Base-by-base conservation (phyloP, 2,329 filamentous ascomycete species). In the Hymenoscyphus occultus region DNA sequence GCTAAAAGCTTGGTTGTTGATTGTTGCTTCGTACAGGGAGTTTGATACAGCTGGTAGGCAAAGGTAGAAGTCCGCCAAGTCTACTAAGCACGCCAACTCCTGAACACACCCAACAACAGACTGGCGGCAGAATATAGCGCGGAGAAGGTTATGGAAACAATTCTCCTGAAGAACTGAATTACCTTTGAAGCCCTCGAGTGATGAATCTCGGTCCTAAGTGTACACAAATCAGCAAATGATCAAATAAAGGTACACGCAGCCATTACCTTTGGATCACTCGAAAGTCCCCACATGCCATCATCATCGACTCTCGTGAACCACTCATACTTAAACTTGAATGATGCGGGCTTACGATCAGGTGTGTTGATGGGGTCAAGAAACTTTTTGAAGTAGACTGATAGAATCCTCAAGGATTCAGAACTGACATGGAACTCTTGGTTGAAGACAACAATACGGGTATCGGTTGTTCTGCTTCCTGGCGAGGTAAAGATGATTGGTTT, bases 361-460 rank as follows among this genome's bases (percentile, higher is more conserved):
- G 2, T 2, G 14, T 60, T 65, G n/a, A 42, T 14, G 2, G 60
- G 48, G 39, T 60, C 39, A 1, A 67, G 54, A 14, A 59, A 60
- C 9, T 60, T 64, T 7, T 67, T 58, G 22, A 70, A 70, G 59
- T 64, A 70, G 1, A 58, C 60, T 2, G 67, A 66, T n/a, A 67
- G 59, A 13, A 65, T 28, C 31, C 61, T 67, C 19, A 68, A 22
- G 1, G 64, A 31, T 1, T 58, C 45, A 0, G 66, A 68, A 16
- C 61, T 59, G 12, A 66, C 67, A 57, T 65, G 64, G 39, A 70
- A 67, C 51, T 70, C 67, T 7, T 39, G 60, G 14, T 59, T 58
- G 45, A 67, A 69, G 3, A 67, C 61, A 7, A 61, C 42, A 14
- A 70, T 57, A 6, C 62, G 59, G 32, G 66, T 61, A 64, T 70